These are phyloP conservation scores for Fusarium guadeloupense DNA, from an alignment of 2,329 filamentous ascomycete genomes.

Conservation along the genomic window DNA sequence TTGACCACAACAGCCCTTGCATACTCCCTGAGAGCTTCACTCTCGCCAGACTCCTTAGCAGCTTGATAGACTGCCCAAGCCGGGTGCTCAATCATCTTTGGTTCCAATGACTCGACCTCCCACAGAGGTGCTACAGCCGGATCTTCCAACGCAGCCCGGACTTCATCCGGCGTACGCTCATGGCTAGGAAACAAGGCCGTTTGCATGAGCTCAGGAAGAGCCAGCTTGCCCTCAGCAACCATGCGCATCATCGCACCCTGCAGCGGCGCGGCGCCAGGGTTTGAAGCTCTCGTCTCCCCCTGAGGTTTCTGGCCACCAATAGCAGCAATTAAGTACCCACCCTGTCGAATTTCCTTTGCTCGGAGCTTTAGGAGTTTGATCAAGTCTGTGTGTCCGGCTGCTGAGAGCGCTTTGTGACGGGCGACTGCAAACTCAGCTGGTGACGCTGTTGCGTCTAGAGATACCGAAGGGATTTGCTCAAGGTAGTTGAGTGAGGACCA, in stretches of 20 bases:
- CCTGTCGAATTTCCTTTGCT: neutral
- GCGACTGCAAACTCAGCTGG: conserved; percentile 7
- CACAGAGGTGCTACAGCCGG: neutral
- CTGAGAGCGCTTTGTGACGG: conserved; percentile 2
- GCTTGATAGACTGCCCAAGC: neutral
- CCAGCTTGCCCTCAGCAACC: neutral
- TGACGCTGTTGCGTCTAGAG: conserved; percentile 5
- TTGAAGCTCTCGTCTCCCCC: neutral
- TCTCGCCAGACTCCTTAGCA: accelerated
- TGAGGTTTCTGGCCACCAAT: conserved; percentile 4
- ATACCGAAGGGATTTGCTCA: neutral
- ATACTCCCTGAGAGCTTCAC: neutral
- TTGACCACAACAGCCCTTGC: neutral
- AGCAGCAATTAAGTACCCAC: neutral
- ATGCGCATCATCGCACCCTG: conserved; percentile 8
- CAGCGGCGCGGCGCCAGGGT: neutral
- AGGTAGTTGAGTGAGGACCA: conserved; percentile 21
- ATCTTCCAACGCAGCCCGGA: neutral
- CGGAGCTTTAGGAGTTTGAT: neutral
- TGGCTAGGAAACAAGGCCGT: conserved; percentile 6
- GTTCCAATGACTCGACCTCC: neutral
- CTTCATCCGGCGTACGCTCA: neutral
- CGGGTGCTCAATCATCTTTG: conserved; percentile 6
- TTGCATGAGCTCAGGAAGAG: neutral
- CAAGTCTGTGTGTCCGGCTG: conserved; percentile 1